Evolutionary conservation across 306 rosid genomes (phyloP).

Genomic region (Lathyrus sativus): DNA sequence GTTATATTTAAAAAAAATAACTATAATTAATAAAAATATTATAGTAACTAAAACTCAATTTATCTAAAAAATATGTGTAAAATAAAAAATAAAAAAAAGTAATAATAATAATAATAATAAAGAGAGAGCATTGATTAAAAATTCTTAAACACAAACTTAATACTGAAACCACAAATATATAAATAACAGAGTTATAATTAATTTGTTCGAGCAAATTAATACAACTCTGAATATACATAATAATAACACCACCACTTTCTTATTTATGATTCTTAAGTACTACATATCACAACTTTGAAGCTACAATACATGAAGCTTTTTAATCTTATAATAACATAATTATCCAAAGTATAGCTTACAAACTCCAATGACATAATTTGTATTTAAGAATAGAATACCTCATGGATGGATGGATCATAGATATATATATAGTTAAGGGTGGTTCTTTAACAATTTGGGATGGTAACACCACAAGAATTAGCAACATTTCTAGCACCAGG

Average conservation of each 20-base stretch:
- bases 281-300: not conserved
- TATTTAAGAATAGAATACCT: not conserved
- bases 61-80: no score
- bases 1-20: no score
- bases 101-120: no score
- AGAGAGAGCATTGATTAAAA: no score
- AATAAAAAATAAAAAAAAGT: no score
- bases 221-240: not conserved
- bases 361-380: not conserved
- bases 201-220: not conserved
- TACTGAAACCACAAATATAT: not conserved
- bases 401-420: not conserved
- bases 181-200: conserved; percentile 1
- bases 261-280: conserved; percentile 12
- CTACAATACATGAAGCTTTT: conserved; percentile 3
- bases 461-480: conserved; percentile 44
- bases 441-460: conserved; percentile 42
- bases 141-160: no score
- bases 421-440: not conserved
- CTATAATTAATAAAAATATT: no score
- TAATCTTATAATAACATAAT: not conserved
- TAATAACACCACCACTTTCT: not conserved
- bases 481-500: conserved; percentile 50
- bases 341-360: not conserved
- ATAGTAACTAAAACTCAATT: no score